phyloP scores from a whole-genome alignment of 108 stramenopile species.

The Skeletonema costatum region DNA sequence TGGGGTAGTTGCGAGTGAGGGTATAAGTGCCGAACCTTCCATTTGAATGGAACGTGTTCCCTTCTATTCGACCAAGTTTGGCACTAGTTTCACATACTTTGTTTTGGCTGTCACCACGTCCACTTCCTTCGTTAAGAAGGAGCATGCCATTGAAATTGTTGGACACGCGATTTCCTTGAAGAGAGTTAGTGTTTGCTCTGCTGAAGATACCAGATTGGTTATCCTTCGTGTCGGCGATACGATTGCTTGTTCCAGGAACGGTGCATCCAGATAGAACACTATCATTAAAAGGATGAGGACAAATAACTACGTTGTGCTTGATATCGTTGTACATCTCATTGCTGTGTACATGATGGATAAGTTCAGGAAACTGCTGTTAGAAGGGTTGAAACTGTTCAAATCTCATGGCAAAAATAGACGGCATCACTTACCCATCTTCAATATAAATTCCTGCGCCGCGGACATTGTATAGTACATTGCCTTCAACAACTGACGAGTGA shows the following conservation, averaged over 20 bases:
- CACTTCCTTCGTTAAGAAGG: conserved; percentile 30
- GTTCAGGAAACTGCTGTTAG: background rate
- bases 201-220: conserved; percentile 60
- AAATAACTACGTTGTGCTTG: conserved; percentile 58
- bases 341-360: conserved; percentile 1
- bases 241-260: conserved; percentile 58
- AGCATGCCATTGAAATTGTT: conserved; percentile 69
- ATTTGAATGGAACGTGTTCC: conserved; percentile 62
- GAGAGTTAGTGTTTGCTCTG: conserved; percentile 43
- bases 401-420: background rate
- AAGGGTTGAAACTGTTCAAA: background rate
- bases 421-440: conserved; percentile 42
- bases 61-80: conserved; percentile 45
- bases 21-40: conserved; percentile 2
- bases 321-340: conserved; percentile 72
- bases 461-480: conserved; percentile 65
- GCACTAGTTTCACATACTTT: conserved; percentile 46
- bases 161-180: conserved; percentile 58
- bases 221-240: conserved; percentile 45
- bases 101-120: conserved; percentile 41
- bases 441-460: conserved; percentile 63
- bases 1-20: conserved; percentile 37
- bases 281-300: conserved; percentile 57
- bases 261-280: conserved; percentile 53
- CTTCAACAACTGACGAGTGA: conserved; percentile 46